phyloP scores from a whole-genome alignment of 139 green algal genomes.

The Closterium sp. region DNA sequence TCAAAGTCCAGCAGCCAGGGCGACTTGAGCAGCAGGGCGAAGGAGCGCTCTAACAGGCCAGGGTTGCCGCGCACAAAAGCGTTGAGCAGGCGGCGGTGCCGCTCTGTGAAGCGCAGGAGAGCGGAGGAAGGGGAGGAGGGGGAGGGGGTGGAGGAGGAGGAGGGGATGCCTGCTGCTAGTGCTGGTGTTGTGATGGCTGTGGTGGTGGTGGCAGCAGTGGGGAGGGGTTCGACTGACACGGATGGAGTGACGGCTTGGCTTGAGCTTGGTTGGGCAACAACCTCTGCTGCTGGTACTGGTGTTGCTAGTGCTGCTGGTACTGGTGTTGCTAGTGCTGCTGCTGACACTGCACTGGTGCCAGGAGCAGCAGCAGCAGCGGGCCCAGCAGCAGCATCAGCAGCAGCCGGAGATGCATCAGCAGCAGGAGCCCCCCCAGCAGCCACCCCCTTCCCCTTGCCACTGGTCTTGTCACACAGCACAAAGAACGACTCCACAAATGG shows the following conservation, averaged over 20 bases:
- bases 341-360: neutral
- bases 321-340: neutral
- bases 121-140: neutral
- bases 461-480: conserved; percentile 68
- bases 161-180: neutral
- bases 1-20: conserved; percentile 94
- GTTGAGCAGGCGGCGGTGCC: conserved; percentile 86
- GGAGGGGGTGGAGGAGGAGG: neutral
- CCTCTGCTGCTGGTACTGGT: neutral
- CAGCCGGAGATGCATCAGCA: neutral
- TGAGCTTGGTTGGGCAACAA: neutral
- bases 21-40: conserved; percentile 73
- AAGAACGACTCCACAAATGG: conserved; percentile 92
- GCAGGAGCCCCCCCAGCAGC: neutral
- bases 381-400: neutral
- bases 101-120: conserved; percentile 59
- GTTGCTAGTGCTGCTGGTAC: neutral
- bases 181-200: neutral
- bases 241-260: too few relatives aligned
- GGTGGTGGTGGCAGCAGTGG: neutral
- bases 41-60: conserved; percentile 71
- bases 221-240: too few relatives aligned
- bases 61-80: conserved; percentile 75
- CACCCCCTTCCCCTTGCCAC: conserved; percentile 53
- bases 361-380: neutral